Evolutionary conservation across 768 basidiomycete genomes (phyloP).

Genomic region (Chalciporus sphaerocephalus): DNA sequence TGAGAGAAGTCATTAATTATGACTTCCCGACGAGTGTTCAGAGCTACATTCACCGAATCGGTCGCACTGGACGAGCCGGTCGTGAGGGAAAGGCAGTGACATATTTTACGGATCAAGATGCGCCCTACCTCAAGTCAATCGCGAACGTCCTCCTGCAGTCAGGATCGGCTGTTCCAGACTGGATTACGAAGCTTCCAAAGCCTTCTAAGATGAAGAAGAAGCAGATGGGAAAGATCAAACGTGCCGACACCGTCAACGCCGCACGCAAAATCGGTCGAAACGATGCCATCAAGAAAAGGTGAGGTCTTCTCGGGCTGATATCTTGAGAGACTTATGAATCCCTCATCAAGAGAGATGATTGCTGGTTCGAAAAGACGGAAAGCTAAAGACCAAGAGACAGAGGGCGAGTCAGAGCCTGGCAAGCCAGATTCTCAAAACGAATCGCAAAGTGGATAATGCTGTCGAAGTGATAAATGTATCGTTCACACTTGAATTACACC

Average conservation of each 20-base stretch:
- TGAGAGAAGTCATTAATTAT: conserved; percentile 91
- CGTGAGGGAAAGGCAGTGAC: conserved; percentile 90
- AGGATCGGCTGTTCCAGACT: conserved; percentile 86
- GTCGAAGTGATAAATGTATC: background rate
- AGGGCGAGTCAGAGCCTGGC: background rate
- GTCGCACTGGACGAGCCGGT: conserved; percentile 93
- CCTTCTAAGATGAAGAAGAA: conserved; percentile 86
- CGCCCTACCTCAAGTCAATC: conserved; percentile 86
- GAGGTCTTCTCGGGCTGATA: conserved; percentile 11
- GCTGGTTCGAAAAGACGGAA: conserved; percentile 67
- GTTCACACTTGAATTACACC: background rate
- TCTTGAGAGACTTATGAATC: background rate
- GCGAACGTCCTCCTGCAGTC: conserved; percentile 95
- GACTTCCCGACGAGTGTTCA: conserved; percentile 96
- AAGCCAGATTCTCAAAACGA: conserved; percentile 2
- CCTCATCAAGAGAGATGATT: conserved; percentile 64
- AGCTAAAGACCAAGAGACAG: conserved; percentile 28
- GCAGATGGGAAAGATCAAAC: conserved; percentile 80
- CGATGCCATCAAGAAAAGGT: conserved; percentile 75
- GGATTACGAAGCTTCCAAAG: conserved; percentile 92
- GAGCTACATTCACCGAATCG: conserved; percentile 95
- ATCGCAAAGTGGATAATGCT: conserved; percentile 4
- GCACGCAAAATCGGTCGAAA: conserved; percentile 64
- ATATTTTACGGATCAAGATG: conserved; percentile 93
- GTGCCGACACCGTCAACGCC: conserved; percentile 68